Percentiles rank a stretch among this genome's conserved stretches.
Evolutionary conservation across 2,329 filamentous ascomycete species (phyloP).

Genomic region (Claviceps sp.): DNA sequence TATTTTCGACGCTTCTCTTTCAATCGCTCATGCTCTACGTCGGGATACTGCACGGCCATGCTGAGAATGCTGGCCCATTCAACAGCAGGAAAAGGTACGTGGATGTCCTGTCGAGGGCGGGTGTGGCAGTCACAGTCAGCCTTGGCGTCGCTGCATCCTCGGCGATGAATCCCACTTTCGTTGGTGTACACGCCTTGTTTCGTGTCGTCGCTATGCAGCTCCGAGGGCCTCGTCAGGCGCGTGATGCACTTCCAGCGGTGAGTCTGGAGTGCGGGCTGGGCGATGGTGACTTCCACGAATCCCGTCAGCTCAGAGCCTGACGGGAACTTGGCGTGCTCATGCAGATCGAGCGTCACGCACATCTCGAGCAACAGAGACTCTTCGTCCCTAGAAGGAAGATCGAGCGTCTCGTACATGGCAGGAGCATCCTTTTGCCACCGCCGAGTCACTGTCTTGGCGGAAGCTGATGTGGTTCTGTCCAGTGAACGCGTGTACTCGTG

Average conservation of each 20-base stretch:
- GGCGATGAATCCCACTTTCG: slow-evolving; percentile 38
- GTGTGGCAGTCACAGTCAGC: slow-evolving; percentile 37
- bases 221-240: slow-evolving; percentile 40
- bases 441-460: slow-evolving; percentile 36
- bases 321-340: slow-evolving; percentile 43
- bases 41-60: slow-evolving; percentile 39
- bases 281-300: slow-evolving; percentile 45
- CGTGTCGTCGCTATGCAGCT: slow-evolving; percentile 34
- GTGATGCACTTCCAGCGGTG: slow-evolving; percentile 50
- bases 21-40: slow-evolving; percentile 25
- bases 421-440: slow-evolving; percentile 48
- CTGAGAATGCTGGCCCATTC: slow-evolving; percentile 46
- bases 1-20: slow-evolving; percentile 23
- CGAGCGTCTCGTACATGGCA: slow-evolving; percentile 38
- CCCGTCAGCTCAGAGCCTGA: slow-evolving; percentile 46
- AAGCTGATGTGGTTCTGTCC: slow-evolving; percentile 41
- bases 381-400: slow-evolving; percentile 33
- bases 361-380: slow-evolving; percentile 47
- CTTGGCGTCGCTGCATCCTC: slow-evolving; percentile 35
- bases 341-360: slow-evolving; percentile 45
- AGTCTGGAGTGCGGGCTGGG: slow-evolving; percentile 37
- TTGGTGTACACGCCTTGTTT: slow-evolving; percentile 33
- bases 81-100: slow-evolving; percentile 43
- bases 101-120: slow-evolving; percentile 33
- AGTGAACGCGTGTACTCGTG: slow-evolving; percentile 45